Percentiles rank a stretch among this genome's conserved stretches.
These are phyloP conservation scores for Phytophthora kernoviae DNA, from an alignment of 352 stramenopile genomes.

Conservation along the genomic window DNA sequence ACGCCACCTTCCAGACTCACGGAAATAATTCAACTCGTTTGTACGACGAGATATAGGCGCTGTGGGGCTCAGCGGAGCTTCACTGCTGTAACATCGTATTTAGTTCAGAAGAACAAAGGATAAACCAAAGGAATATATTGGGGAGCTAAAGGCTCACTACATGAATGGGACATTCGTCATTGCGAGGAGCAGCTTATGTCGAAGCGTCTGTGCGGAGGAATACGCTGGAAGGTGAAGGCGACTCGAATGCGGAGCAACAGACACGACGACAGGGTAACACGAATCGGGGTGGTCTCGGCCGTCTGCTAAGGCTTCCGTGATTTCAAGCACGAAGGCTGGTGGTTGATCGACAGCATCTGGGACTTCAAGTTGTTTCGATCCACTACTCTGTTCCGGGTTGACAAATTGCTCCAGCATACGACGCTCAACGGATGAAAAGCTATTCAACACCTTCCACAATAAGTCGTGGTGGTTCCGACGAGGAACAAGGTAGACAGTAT, in stretches of 20 bases:
- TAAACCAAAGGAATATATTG: slow-evolving; percentile 24
- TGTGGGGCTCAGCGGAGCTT: slow-evolving; percentile 10
- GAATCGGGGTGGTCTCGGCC: slow-evolving; percentile 56
- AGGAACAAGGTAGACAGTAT: slow-evolving; percentile 33
- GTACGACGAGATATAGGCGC: slow-evolving; percentile 8
- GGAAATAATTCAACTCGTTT: slow-evolving; percentile 19
- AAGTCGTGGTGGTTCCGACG: slow-evolving; percentile 37
- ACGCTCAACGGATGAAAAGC: slow-evolving; percentile 55
- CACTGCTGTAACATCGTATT: slow-evolving; percentile 51
- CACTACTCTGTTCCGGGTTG: slow-evolving; percentile 20
- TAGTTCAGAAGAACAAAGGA: slow-evolving; percentile 38
- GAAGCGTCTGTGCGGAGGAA: slow-evolving; percentile 47
- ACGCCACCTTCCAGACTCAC: slow-evolving; percentile 15
- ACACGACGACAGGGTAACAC: slow-evolving; percentile 61
- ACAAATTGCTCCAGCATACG: slow-evolving; percentile 54
- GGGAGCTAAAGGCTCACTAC: slow-evolving; percentile 19
- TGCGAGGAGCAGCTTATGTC: slow-evolving; percentile 62
- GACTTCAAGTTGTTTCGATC: slow-evolving; percentile 11
- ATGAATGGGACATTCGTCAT: slow-evolving; percentile 49
- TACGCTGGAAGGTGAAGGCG: slow-evolving; percentile 69
- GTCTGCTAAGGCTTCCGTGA: slow-evolving; percentile 46
- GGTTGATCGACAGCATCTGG: not conserved
- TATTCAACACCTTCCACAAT: slow-evolving; percentile 50
- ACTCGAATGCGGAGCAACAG: slow-evolving; percentile 27
- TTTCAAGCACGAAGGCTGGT: slow-evolving; percentile 44